Evolutionary conservation across 106 monocot genomes (phyloP).

Genomic region (Platanthera zijinensis): DNA sequence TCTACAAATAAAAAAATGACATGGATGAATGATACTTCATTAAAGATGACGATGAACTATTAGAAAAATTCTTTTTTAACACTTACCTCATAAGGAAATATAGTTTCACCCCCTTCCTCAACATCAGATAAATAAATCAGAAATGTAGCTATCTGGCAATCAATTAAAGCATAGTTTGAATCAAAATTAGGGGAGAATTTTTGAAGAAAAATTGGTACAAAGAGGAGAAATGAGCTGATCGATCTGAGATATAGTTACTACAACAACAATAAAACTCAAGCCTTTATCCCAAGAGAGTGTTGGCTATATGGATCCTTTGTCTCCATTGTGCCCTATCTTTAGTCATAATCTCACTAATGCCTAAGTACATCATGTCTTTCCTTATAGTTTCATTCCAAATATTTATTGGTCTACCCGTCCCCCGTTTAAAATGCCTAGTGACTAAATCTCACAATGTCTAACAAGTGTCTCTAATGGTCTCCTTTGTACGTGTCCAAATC

Average conservation of each 20-base stretch:
- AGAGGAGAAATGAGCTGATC: not conserved
- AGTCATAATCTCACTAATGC: too few relatives aligned
- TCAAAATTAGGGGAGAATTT: not conserved
- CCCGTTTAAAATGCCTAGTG: too few relatives aligned
- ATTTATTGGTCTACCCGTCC: too few relatives aligned
- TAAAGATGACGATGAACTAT: not conserved
- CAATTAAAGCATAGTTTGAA: not conserved
- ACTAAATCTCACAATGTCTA: too few relatives aligned
- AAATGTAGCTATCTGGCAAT: constrained; percentile 69
- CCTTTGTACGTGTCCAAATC: too few relatives aligned
- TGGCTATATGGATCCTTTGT: too few relatives aligned
- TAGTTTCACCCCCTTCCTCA: constrained; percentile 88
- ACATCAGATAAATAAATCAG: constrained; percentile 75
- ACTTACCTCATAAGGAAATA: constrained; percentile 78
- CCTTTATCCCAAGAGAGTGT: too few relatives aligned
- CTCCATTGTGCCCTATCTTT: too few relatives aligned
- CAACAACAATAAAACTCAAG: too few relatives aligned
- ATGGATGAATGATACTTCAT: not conserved
- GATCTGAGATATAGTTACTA: not conserved
- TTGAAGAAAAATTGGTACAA: not conserved
- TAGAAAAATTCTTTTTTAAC: not conserved
- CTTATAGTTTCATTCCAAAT: too few relatives aligned
- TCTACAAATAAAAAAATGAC: constrained; percentile 24
- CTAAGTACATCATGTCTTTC: too few relatives aligned
- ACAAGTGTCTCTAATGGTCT: too few relatives aligned